Evolutionary conservation across 768 basidiomycete genomes (phyloP), one percentile per base, ranked within the genome.

Genomic region (Mycena galopus): DNA sequence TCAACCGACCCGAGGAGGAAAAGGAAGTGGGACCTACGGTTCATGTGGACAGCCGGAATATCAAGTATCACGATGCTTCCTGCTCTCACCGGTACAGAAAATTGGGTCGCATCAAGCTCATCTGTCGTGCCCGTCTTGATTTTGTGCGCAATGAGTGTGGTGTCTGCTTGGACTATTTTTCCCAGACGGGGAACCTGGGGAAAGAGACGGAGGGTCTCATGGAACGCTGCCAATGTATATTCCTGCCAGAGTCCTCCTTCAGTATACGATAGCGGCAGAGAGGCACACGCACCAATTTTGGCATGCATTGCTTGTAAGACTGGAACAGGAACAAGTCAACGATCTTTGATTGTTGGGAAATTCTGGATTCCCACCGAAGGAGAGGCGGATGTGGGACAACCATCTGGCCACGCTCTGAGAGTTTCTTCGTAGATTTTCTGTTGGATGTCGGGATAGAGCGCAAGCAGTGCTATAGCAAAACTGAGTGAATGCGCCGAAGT

Each of bases 371-470:
- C 58, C 73, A 87, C 86, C 6, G 80, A 77, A 50, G 75, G 35
- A 42, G 76, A 61, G 7, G 62, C 75, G 12, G 74, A 58, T 16
- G 78, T 72, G 9, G 85, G 80, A 9, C 65, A 63, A 19, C 81
- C 82, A 5, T 80, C 73, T 12, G 87, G 86, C 84, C 87, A 88
- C n/a, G 86, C 50, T 19, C 58, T 65, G 9, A 61, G 37, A 7
- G 83, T 76, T 64, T 90, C 88, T 37, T 86, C 81, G 58, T 82
- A 84, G 0, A 90, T 73, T 65, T 82, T 86, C 30, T 83, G 78
- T 74, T 91, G 90, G 35, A 81, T 80, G 0, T 86, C 86, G 3
- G 88, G 88, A 73, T 89, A 78, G 16, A 89, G 79, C 5, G 90
- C 89, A 10, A 91, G 78, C 14, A 87, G 79, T 0, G 76, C 79